Evolutionary conservation across 331 rosid species (phyloP), one percentile per base, ranked within the genome.

Genomic region (Quercus lobata): DNA sequence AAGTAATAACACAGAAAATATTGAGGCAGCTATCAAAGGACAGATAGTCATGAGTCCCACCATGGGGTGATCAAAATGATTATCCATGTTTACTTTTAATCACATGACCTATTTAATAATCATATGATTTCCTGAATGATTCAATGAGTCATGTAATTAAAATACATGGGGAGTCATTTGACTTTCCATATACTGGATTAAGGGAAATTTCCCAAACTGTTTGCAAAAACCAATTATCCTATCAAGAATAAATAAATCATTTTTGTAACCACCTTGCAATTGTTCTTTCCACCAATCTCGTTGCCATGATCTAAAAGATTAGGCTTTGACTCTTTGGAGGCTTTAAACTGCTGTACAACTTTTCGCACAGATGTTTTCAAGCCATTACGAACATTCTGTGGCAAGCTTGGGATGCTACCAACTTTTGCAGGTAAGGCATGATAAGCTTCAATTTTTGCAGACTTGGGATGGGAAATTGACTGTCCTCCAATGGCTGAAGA

Each of bases 311-410:
- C 81, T 29, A 62, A 54, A 34, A 69, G 60, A 84, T 53, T 78
- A 73, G 83, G 69, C 73, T 79, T 87, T 34, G 86, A 85, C 77
- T 87, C 95, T 80, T 83, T 89, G 63, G 97, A 83, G 86, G 87
- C 71, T 87, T 69, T 88, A 86, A 93, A 88, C 85, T 93, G 96
- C 88, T 88, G 92, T 46, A 91, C 96, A 76, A 88, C 92, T 88
- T 93, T 93, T 71, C 76, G 86, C 87, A 91, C 71, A 24, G 96
- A 91, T 78, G 90, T 82, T 84, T 88, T 93, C 74, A 93, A 73
- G 76, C 97, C 96, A 83, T 81, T 93, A 46, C 77, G 79, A 54
- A 87, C 87, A 86, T 88, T 89, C 86, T 81, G 91, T 3, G 85
- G 88, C 78, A 84, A 78, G 80, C 69, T 82, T 56, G 89, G 88